Base-by-base conservation (phyloP, 768 basidiomycete genomes). In the Tulasnella sp. region DNA sequence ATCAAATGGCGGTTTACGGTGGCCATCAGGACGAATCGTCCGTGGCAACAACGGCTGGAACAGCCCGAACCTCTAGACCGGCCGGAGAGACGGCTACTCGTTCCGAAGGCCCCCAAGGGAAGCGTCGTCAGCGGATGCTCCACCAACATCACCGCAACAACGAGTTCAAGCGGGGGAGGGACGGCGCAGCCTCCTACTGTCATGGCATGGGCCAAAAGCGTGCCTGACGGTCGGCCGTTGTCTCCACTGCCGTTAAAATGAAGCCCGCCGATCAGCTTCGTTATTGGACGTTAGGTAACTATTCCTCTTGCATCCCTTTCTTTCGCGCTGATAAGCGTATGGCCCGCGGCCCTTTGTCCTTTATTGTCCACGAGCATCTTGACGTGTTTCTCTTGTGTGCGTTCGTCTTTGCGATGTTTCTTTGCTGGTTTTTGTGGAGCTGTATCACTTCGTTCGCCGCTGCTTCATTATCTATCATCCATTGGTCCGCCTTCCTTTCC, bases 41-140 rank as follows among this genome's bases (percentile, higher is more conserved):
- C 77, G 23, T 77, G 77, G 77, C 71, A 73, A 18, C 35, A 77
- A 37, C 77, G 77, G 44, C 35, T 77, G 20, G 77, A 77, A 55
- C 37, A 11, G 44, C 61, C 69, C 26, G 42, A 73, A 48, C 77
- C 77, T 6, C 15, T 77, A 37, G 67, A 77, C 20, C 55, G 6
- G 15, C 51, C 23, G 5, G n/a, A 20, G 11, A 5, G 26, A 11
- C 16, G 51, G 3, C 29, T 76, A 5, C 11, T 76, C 55, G 75
- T 76, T 26, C 71, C 32, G 13, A 72, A 40, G 44, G n/a, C 71
- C 37, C 44, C 71, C 2, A 72, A 40, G 37, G 61, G 61, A 11
- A 67, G 29, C 18, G 61, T 67, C 0, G 32, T 67, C 26, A 67
- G 61, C 61, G 61, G 61, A 15, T 67, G 61, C 32, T 67, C 61